These are phyloP conservation scores for Meripilus lineatus DNA, from an alignment of 1,284 basidiomycete genomes.

Conservation along the genomic window DNA sequence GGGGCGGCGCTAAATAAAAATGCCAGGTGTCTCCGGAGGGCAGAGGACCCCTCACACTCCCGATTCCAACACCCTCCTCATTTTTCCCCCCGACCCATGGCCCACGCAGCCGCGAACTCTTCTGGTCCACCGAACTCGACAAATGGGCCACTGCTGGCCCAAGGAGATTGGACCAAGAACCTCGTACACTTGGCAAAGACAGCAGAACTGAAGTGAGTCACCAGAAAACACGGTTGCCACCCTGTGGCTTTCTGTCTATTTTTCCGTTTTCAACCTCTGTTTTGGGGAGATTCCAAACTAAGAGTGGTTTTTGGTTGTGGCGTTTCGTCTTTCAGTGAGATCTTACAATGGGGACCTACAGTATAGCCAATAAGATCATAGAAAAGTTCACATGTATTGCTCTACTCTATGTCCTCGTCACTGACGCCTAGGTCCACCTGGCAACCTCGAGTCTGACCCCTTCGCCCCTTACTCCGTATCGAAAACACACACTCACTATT, in stretches of 20 bases:
- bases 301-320: neutral
- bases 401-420: neutral
- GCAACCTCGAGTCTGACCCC: no score
- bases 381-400: neutral
- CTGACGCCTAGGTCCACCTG: neutral
- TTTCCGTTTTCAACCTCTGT: constrained; percentile 2
- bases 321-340: constrained; percentile 1
- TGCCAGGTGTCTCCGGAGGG: no score
- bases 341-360: no score
- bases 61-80: neutral
- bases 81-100: neutral
- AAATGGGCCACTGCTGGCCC: constrained; percentile 51
- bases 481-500: neutral
- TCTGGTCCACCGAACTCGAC: neutral
- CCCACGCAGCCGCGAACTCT: constrained; percentile 3
- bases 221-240: no score
- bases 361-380: neutral
- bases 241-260: constrained; percentile 10
- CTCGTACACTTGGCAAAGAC: constrained; percentile 78
- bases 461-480: no score
- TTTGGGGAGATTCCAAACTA: neutral
- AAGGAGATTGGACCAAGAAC: constrained; percentile 80
- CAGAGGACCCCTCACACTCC: constrained; percentile 9
- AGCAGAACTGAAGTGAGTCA: constrained; percentile 71
- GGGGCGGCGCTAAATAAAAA: no score